phyloP scores from a whole-genome alignment of 2,329 filamentous ascomycete species.

The Coniella vitis region DNA sequence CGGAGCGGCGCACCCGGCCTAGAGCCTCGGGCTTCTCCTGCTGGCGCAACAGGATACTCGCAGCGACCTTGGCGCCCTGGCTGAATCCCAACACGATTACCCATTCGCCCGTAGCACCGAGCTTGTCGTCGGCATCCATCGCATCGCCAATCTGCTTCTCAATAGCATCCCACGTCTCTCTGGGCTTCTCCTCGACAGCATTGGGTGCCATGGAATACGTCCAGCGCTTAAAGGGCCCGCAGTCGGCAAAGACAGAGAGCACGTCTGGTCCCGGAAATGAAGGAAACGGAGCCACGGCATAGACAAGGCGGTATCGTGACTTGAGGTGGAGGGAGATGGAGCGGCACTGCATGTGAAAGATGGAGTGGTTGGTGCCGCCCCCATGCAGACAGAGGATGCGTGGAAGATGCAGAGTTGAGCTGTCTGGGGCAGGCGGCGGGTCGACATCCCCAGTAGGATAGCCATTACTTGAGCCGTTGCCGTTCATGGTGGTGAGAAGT shows the following conservation, averaged over 20 bases:
- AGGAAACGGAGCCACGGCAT: slow-evolving; percentile 62
- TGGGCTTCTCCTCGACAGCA: slow-evolving; percentile 11
- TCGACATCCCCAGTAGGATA: neutral
- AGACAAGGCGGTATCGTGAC: slow-evolving; percentile 61
- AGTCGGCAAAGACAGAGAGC: slow-evolving; percentile 55
- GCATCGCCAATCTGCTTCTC: slow-evolving; percentile 35
- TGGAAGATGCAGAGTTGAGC: slow-evolving; percentile 34
- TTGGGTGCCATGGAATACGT: slow-evolving; percentile 12
- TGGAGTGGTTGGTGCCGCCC: slow-evolving; percentile 63
- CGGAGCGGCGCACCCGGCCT: slow-evolving; percentile 17
- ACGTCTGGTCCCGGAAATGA: slow-evolving; percentile 57
- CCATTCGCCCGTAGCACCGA: slow-evolving; percentile 48
- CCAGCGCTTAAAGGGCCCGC: slow-evolving; percentile 55
- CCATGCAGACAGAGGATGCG: slow-evolving; percentile 78
- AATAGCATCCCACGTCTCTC: slow-evolving; percentile 22
- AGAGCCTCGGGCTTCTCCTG: slow-evolving; percentile 37
- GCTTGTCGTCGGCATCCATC: slow-evolving; percentile 45
- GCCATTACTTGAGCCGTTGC: slow-evolving; percentile 1
- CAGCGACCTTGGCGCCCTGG: slow-evolving; percentile 57
- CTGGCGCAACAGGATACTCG: slow-evolving; percentile 53
- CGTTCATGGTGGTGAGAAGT: neutral
- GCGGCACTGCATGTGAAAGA: slow-evolving; percentile 65
- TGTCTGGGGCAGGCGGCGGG: slow-evolving; percentile 42
- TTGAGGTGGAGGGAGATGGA: slow-evolving; percentile 39
- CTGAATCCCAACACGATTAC: slow-evolving; percentile 59